Base-by-base conservation (phyloP, 1,284 basidiomycete genomes). In the Athelia sp. region DNA sequence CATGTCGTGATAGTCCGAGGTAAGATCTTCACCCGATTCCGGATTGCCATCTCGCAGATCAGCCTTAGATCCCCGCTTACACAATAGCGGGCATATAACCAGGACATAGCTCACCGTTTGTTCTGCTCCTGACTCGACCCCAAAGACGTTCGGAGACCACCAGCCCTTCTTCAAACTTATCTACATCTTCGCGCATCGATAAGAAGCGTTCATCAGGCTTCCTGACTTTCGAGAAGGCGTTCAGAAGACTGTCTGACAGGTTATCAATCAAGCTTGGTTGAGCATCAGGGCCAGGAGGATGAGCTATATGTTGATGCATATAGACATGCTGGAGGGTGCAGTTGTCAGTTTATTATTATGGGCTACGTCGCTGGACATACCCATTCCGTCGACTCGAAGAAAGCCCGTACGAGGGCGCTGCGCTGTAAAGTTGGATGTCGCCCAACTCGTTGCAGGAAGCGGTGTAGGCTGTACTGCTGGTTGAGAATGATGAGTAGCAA, bases 301-400 rank as follows among this genome's bases (percentile, higher is more conserved):
- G 90, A 4, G 92, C 90, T 47, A 91, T 75, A 60, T 96, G 91
- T 62, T 92, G 89, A 66, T 97, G 93, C 89, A 95, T 97, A 59
- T 87, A 84, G n/a, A 97, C 93, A 61, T 91, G 87, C 92, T 95
- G 57, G 38, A 45, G 46, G 51, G 47, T 21, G 15, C 15, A 13
- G 26, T 8, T n/a, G 22, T 32, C 46, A 31, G 48, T 48, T 48
- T 42, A 38, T 38, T 11, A 32, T 46, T 21, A 45, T 23, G 31
- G 38, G 34, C 21, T 43, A 19, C 31, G 42, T 21, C 38, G 15
- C 44, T 11, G 24, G 46, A 63, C 82, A 52, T 63, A 95, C 94
- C 96, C 96, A 99, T 92, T 99, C 95, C 35, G 89, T 89, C 11
- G 93, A 97, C 64, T 94, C 92, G 50, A 99, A 84, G 69, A 99